phyloP scores from a whole-genome alignment of 1,284 basidiomycete species.

The Kalmanozyma brasiliensis region DNA sequence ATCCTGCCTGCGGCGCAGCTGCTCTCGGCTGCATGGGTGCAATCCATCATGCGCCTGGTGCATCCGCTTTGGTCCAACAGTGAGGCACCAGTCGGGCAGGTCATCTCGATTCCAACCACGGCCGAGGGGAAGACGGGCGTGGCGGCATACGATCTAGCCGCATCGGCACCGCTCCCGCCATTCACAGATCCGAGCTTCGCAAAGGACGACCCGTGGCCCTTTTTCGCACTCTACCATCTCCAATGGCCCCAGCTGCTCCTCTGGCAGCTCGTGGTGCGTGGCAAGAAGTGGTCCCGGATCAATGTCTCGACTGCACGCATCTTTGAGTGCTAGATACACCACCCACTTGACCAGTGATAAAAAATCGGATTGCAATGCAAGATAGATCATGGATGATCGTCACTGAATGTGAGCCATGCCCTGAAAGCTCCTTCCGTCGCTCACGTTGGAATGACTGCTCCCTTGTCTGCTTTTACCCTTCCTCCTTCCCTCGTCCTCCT shows the following conservation, averaged over 20 bases:
- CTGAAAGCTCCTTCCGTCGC: background rate
- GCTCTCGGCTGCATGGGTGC: conserved; percentile 2
- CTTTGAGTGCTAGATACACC: conserved; percentile 48
- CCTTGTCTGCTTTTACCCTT: conserved; percentile 34
- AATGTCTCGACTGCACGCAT: conserved; percentile 59
- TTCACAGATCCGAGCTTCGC: conserved; percentile 48
- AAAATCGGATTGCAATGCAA: no score
- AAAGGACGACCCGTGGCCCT: conserved; percentile 51
- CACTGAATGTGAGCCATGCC: conserved; percentile 6
- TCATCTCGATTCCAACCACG: background rate
- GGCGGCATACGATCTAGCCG: conserved; percentile 27
- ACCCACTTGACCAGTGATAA: no score
- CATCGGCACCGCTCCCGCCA: conserved; percentile 30
- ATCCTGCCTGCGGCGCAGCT: conserved; percentile 48
- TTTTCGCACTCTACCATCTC: conserved; percentile 54
- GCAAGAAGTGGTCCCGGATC: conserved; percentile 48
- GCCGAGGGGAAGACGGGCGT: background rate
- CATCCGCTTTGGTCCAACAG: conserved; percentile 34
- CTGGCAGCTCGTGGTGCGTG: conserved; percentile 42
- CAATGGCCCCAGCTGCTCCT: conserved; percentile 54
- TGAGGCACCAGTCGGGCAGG: background rate
- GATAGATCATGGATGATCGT: no score
- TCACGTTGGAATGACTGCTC: conserved; percentile 2
- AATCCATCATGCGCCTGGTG: conserved; percentile 5
- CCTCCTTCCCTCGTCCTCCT: conserved; percentile 8